Base-by-base conservation (phyloP, 176 grass and related monocot species). In the Calamus simplicifolius region DNA sequence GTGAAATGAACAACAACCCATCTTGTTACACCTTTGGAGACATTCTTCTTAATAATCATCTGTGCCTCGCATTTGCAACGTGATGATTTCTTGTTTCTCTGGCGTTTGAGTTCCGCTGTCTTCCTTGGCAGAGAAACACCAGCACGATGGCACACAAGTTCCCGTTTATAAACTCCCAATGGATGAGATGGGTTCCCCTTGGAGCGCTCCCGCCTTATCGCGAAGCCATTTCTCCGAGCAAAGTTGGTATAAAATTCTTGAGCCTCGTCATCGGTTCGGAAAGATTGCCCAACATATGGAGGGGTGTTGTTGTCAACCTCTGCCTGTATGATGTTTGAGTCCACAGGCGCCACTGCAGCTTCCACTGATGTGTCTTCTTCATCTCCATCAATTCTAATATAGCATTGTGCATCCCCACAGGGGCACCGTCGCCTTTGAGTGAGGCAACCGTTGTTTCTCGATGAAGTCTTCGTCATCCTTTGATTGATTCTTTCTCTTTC, bases 1-100 rank as follows among this genome's bases (percentile, higher is more conserved):
- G 48, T 83, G 55, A 78, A 78, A 27, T 83, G 75, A 63, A 83
- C 17, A 57, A 83, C 68, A 23, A 83, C 50, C 80, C 80, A 83
- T 4, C 52, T 30, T 23, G 6, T 59, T 17, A 19, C 66, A 51
- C 75, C 63, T 30, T 77, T 68, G 13, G 74, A 69, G 63, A 83
- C 69, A 31, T 78, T 83, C 71, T 83, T 83, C 69, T 83, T 83
- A 18, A 83, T 83, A 23, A 83, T 71, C 80, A 83, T 83, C 52
- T 76, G 74, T 16, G 74, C 80, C 52, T 83, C 74, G 53, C 80
- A 83, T 31, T 78, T 78, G 35, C 80, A 83, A 51, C 80, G 57
- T 5, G 64, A 69, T 27, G 80, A 77, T 30, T 78, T 83, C 50
- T 83, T 83, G 59, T 83, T 83, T 64, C 80, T 67, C 62, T 78